These are phyloP conservation scores for Pseudopithomyces maydicus DNA, from an alignment of 2,329 filamentous ascomycete species.

Conservation along the genomic window DNA sequence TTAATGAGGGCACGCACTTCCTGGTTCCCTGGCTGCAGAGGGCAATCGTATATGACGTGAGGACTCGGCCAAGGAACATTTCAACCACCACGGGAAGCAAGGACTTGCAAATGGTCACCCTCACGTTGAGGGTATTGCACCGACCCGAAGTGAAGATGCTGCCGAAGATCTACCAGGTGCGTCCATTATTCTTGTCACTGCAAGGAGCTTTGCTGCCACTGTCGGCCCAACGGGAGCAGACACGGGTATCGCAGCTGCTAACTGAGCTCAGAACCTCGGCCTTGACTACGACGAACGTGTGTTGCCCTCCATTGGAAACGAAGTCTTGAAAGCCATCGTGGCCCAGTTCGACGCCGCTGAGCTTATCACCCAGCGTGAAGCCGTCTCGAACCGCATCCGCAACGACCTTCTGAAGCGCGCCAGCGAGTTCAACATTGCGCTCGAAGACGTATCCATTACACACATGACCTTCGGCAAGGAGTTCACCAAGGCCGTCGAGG, in stretches of 20 bases:
- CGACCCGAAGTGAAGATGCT: conserved; percentile 89
- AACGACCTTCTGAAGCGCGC: conserved; percentile 90
- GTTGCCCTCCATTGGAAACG: conserved; percentile 60
- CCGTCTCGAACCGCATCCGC: conserved; percentile 93
- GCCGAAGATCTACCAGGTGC: conserved; percentile 97
- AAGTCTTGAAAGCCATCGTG: conserved; percentile 60
- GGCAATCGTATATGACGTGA: conserved; percentile 94
- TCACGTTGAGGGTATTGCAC: conserved; percentile 94
- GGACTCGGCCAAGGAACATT: conserved; percentile 96
- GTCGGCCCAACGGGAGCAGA: background rate
- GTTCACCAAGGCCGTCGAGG: conserved; percentile 97
- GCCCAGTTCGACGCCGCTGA: conserved; percentile 60
- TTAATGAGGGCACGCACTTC: conserved; percentile 97
- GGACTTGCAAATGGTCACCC: conserved; percentile 99
- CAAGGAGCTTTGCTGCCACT: background rate
- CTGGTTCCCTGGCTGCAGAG: conserved; percentile 94
- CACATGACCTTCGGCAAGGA: conserved; percentile 99
- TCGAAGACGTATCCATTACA: conserved; percentile 98
- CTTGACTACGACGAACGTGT: conserved; percentile 87
- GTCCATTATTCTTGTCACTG: conserved; percentile 23
- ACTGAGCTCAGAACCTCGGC: conserved; percentile 78
- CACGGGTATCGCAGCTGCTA: conserved; percentile 8
- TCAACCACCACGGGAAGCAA: conserved; percentile 97
- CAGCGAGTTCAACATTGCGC: conserved; percentile 96
- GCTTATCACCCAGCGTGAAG: conserved; percentile 96